Percentiles rank a stretch among this genome's conserved stretches.
Conservation (phyloP, 305 asterid genomes). For the Fraxinus albicans region DNA sequence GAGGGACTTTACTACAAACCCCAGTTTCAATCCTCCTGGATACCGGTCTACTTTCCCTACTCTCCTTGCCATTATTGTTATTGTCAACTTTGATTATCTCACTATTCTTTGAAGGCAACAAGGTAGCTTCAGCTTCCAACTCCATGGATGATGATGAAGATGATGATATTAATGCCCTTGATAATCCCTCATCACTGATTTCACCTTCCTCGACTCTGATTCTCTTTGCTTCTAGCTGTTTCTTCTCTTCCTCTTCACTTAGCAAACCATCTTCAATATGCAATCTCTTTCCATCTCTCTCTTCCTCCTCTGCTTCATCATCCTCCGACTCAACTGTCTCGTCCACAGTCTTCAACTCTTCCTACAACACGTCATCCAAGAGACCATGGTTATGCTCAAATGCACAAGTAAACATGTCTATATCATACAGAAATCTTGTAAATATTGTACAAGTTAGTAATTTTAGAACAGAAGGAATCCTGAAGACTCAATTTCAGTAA, state of each 20-base stretch:
- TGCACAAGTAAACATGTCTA: background rate
- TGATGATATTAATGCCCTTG: slow-evolving; percentile 21
- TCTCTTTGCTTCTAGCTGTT: slow-evolving; percentile 58
- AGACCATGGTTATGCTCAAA: background rate
- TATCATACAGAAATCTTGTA: background rate
- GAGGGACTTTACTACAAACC: slow-evolving; percentile 67
- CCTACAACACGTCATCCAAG: slow-evolving; percentile 41
- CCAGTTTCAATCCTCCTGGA: slow-evolving; percentile 68
- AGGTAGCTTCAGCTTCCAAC: slow-evolving; percentile 41
- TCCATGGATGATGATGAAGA: slow-evolving; percentile 32
- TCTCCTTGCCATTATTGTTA: slow-evolving; percentile 29
- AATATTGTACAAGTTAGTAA: background rate
- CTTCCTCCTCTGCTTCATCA: slow-evolving; percentile 35
- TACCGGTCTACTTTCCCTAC: slow-evolving; percentile 32
- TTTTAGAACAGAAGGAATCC: background rate
- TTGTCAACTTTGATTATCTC: slow-evolving; percentile 17
- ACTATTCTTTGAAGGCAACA: slow-evolving; percentile 31
- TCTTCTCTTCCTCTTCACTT: slow-evolving; percentile 54
- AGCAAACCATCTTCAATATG: slow-evolving; percentile 47
- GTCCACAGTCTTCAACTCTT: slow-evolving; percentile 37
- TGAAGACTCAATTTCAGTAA: background rate
- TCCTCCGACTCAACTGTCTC: slow-evolving; percentile 21
- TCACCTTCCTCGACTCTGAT: slow-evolving; percentile 54
- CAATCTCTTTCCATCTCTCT: slow-evolving; percentile 48
- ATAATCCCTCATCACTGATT: slow-evolving; percentile 37